A percentile compares a stretch with the other conserved stretches of the same genome.
Conservation (phyloP, 1,284 basidiomycete genomes). For the Fomitopsis schrenkii region DNA sequence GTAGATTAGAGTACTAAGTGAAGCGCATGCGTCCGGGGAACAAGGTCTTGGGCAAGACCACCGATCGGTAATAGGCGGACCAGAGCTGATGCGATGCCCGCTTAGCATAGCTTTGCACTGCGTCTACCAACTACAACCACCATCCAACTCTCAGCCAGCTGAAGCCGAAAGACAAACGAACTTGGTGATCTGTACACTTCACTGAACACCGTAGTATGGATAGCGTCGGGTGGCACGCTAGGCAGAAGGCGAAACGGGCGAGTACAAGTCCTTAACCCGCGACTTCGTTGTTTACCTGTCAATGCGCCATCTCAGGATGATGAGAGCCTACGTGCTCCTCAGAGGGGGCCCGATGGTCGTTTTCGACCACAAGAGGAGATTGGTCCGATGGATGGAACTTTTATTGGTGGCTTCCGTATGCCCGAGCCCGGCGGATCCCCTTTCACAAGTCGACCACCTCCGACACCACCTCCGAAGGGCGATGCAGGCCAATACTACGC, state of each 20-base stretch:
- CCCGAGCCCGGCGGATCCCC: conserved; percentile 15
- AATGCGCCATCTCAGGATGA: conserved; percentile 21
- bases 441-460: conserved; percentile 13
- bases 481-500: background rate
- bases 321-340: conserved; percentile 44
- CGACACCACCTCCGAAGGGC: conserved; percentile 34
- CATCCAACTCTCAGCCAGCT: background rate
- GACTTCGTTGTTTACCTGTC: background rate
- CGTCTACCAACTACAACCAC: background rate
- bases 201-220: conserved; percentile 43
- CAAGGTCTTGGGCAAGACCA: background rate
- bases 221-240: conserved; percentile 65
- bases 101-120: background rate
- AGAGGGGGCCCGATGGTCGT: conserved; percentile 46
- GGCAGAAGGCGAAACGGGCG: conserved; percentile 30
- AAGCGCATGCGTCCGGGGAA: background rate
- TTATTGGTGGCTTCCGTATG: conserved; percentile 16
- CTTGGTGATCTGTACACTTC: background rate
- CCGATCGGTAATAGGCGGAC: background rate
- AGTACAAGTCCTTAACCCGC: conserved; percentile 3
- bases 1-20: background rate
- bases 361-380: conserved; percentile 53
- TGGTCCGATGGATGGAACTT: conserved; percentile 46
- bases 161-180: background rate
- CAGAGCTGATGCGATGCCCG: background rate